phyloP scores from a whole-genome alignment of 129 eudicot species.

The Heracleum sosnowskyi region DNA sequence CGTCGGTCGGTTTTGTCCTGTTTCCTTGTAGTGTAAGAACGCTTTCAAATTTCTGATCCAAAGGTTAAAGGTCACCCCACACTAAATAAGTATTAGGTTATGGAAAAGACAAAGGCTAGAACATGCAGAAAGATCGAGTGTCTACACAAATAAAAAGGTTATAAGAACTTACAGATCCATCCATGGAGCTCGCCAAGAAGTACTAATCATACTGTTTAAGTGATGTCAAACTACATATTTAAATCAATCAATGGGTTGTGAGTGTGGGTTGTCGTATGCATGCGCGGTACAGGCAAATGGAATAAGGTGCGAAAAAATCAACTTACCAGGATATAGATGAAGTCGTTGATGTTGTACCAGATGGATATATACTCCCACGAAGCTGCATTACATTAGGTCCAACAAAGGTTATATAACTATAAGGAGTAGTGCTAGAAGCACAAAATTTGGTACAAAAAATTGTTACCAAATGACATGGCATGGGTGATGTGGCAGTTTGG shows the following conservation, averaged over 20 bases:
- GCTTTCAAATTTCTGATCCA: no score
- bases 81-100: no score
- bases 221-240: constrained; percentile 52
- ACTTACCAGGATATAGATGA: constrained; percentile 84
- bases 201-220: constrained; percentile 62
- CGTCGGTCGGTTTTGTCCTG: no score
- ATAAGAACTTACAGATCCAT: constrained; percentile 67
- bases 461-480: no score
- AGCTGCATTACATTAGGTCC: constrained; percentile 42
- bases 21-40: no score
- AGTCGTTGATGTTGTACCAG: constrained; percentile 48
- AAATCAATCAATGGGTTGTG: constrained; percentile 13
- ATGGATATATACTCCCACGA: constrained; percentile 25
- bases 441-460: no score
- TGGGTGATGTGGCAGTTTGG: no score
- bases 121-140: no score
- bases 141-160: background rate
- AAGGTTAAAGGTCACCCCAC: no score
- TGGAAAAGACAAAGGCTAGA: no score
- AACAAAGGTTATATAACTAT: background rate
- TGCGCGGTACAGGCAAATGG: background rate
- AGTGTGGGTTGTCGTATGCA: background rate
- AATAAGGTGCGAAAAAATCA: background rate
- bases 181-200: constrained; percentile 92
- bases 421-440: no score